Percentiles rank a stretch among this genome's conserved stretches.
phyloP scores from a whole-genome alignment of 1,139 yeast genomes.

The Candida pseudocylindracea region DNA sequence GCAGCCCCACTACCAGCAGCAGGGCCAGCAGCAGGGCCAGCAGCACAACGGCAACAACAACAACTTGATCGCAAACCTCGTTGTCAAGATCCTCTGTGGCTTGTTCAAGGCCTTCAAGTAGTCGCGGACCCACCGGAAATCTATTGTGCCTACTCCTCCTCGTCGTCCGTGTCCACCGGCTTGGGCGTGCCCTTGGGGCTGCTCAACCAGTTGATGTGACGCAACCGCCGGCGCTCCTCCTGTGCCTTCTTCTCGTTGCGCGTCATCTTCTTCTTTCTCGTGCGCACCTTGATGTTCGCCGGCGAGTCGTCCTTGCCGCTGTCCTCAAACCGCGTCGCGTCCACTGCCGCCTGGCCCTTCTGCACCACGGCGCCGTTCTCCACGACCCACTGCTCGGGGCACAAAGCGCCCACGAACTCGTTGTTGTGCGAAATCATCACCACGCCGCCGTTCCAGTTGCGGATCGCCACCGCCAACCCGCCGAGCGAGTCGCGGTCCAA shows the following conservation, averaged over 20 bases:
- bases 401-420: constrained; percentile 90
- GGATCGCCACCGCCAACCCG: constrained; percentile 89
- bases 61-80: too few species aligned
- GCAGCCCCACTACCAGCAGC: constrained; percentile 8
- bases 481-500: constrained; percentile 95
- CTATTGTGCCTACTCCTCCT: constrained; percentile 21
- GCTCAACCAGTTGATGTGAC: constrained; percentile 87
- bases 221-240: constrained; percentile 82
- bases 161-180: constrained; percentile 85
- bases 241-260: constrained; percentile 86
- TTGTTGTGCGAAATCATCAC: constrained; percentile 96
- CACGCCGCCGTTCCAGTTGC: constrained; percentile 97
- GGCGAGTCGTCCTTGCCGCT: constrained; percentile 58
- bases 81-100: too few species aligned
- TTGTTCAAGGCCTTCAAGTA: too few species aligned
- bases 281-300: constrained; percentile 81
- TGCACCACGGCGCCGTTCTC: constrained; percentile 80
- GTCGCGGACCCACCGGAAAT: too few species aligned
- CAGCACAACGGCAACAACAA: constrained; percentile 1
- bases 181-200: constrained; percentile 96
- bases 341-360: constrained; percentile 61
- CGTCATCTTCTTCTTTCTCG: constrained; percentile 88
- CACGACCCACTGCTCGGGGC: constrained; percentile 97
- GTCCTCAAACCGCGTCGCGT: constrained; percentile 35
- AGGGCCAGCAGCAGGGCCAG: constrained; percentile 7